Conservation (phyloP, 2,329 filamentous ascomycete genomes). For the Scorias spongiosa region DNA sequence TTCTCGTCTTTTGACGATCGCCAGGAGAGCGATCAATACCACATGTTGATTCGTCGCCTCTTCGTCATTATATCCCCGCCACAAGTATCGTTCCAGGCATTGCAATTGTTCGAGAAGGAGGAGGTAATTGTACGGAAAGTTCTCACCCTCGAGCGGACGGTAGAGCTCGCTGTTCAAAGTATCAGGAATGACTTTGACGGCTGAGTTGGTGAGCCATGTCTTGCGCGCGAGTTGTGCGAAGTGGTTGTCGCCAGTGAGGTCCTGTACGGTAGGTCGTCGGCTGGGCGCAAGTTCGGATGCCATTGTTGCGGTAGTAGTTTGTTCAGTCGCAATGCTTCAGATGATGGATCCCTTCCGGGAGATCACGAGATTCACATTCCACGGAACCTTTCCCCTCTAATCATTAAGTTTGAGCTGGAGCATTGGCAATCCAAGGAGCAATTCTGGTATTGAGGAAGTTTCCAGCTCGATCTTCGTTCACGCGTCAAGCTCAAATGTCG, state of each 20-base stretch:
- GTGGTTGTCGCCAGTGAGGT: conserved; percentile 51
- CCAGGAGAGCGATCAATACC: conserved; percentile 68
- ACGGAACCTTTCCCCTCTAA: no score
- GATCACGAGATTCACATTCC: no score
- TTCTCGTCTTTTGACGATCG: conserved; percentile 78
- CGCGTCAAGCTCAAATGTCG: background rate
- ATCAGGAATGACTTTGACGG: conserved; percentile 58
- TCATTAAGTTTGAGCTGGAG: no score
- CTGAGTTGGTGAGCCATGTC: conserved; percentile 60
- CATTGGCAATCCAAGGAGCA: no score
- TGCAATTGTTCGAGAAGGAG: conserved; percentile 80
- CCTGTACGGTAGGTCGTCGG: conserved; percentile 48
- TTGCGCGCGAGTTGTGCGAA: conserved; percentile 60
- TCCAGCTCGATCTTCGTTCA: background rate
- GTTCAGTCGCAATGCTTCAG: background rate
- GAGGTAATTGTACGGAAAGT: conserved; percentile 63
- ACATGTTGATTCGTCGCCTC: conserved; percentile 86
- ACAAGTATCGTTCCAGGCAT: conserved; percentile 82
- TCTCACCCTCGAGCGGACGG: conserved; percentile 70
- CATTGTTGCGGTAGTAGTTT: background rate
- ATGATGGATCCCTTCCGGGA: no score
- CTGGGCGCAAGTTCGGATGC: conserved; percentile 4
- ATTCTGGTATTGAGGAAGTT: no score
- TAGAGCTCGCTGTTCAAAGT: conserved; percentile 78
- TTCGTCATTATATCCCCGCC: conserved; percentile 72